Evolutionary conservation across 1,284 basidiomycete genomes (phyloP).

Genomic region (Rugosomyces carneus): DNA sequence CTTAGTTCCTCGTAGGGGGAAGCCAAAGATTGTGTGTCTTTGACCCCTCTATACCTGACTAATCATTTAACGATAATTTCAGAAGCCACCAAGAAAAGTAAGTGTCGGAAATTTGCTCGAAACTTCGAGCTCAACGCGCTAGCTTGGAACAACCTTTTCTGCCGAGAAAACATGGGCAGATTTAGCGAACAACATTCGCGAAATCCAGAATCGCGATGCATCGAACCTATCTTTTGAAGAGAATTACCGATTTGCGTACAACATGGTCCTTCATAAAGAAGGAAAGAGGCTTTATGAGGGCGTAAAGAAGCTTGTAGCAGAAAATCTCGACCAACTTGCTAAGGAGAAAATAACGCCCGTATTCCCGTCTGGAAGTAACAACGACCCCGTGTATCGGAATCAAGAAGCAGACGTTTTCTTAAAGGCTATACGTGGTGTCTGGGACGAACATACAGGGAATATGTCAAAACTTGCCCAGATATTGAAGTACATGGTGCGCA

Average conservation of each 20-base stretch:
- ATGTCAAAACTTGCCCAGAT: conserved; percentile 90
- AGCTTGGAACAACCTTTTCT: conserved; percentile 68
- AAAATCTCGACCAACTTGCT: conserved; percentile 83
- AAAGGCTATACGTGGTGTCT: conserved; percentile 79
- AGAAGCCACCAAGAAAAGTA: conserved; percentile 40
- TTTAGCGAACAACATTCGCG: conserved; percentile 79
- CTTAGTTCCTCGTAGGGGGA: conserved; percentile 35
- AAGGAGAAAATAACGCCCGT: conserved; percentile 73
- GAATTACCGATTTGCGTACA: conserved; percentile 92
- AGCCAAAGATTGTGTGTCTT: conserved; percentile 50
- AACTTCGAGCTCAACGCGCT: conserved; percentile 1
- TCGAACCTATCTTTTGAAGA: conserved; percentile 94
- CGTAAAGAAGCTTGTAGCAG: conserved; percentile 71
- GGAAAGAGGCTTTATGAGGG: conserved; percentile 90
- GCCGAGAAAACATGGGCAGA: conserved; percentile 71
- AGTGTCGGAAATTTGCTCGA: not conserved
- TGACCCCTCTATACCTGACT: conserved; percentile 9
- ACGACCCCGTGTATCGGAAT: conserved; percentile 56
- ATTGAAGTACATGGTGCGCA: conserved; percentile 89
- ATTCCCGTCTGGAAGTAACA: conserved; percentile 61
- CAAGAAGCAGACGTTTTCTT: conserved; percentile 83
- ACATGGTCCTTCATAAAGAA: conserved; percentile 85
- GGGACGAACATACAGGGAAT: conserved; percentile 92
- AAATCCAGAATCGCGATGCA: conserved; percentile 95
- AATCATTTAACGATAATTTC: conserved; percentile 7